A percentile compares a stretch with the other conserved stretches of the same genome.
Evolutionary conservation across 805 yeast species (phyloP).

Genomic region (Kodamaea neixiangensis): DNA sequence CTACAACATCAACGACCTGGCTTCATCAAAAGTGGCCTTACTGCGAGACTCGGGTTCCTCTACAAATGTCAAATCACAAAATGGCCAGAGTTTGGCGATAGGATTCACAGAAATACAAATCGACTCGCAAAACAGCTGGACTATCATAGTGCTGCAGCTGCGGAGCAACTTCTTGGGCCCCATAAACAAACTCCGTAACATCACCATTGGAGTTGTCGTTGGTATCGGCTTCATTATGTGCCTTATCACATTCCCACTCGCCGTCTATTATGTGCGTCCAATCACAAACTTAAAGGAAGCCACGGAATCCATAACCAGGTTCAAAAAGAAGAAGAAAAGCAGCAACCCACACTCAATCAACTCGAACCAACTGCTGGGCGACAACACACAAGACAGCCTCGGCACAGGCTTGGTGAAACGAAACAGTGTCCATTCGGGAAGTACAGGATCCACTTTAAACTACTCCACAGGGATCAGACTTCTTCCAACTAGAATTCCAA

Average conservation of each 20-base stretch:
- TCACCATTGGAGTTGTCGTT: constrained; percentile 75
- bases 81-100: constrained; percentile 31
- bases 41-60: constrained; percentile 28
- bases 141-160: constrained; percentile 69
- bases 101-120: constrained; percentile 34
- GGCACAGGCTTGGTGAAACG: constrained; percentile 14
- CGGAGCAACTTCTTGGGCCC: constrained; percentile 63
- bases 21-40: constrained; percentile 33
- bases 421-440: constrained; percentile 29
- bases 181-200: constrained; percentile 57
- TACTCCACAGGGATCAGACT: constrained; percentile 41
- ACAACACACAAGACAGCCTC: not conserved
- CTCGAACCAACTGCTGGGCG: not conserved
- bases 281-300: constrained; percentile 78
- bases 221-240: constrained; percentile 77
- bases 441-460: constrained; percentile 40
- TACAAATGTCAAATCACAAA: constrained; percentile 23
- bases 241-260: constrained; percentile 75
- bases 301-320: constrained; percentile 66
- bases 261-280: constrained; percentile 84
- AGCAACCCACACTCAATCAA: constrained; percentile 1
- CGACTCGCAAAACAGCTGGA: constrained; percentile 55
- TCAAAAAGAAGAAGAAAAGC: constrained; percentile 31
- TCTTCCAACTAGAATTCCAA: constrained; percentile 38
- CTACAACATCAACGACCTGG: constrained; percentile 28